A percentile compares a stretch with the other conserved stretches of the same genome.
Evolutionary conservation across 768 basidiomycete genomes (phyloP).

Genomic region (Panus rudis): DNA sequence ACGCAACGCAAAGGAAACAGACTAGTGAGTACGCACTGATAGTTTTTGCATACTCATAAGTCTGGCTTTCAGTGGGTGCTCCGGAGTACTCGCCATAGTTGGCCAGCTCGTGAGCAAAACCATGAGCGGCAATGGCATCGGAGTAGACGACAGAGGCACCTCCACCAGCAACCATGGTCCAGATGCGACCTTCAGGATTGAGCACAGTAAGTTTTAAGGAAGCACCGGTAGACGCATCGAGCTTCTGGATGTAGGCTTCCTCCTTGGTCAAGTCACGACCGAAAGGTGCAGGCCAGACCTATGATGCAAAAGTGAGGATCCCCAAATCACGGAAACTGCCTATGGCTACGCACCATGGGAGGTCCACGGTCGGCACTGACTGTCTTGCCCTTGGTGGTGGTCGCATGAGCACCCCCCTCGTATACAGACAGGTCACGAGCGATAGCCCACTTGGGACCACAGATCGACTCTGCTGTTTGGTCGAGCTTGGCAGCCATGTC

Average conservation of each 20-base stretch:
- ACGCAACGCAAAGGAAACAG: too few species aligned
- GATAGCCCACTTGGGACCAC: constrained; percentile 98
- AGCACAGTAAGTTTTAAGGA: constrained; percentile 97
- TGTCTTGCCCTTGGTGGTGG: constrained; percentile 36
- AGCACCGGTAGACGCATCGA: constrained; percentile 95
- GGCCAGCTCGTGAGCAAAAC: constrained; percentile 94
- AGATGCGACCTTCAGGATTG: constrained; percentile 90
- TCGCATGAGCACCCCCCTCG: constrained; percentile 40
- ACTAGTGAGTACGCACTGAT: constrained; percentile 75
- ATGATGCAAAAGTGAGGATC: background rate
- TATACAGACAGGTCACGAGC: constrained; percentile 84
- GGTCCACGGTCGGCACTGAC: constrained; percentile 90
- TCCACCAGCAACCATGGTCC: constrained; percentile 99
- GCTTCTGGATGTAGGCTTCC: constrained; percentile 98
- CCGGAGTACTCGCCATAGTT: constrained; percentile 99
- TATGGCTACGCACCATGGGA: constrained; percentile 63
- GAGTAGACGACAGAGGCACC: constrained; percentile 68
- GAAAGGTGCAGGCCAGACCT: constrained; percentile 89
- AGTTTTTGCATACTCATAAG: constrained; percentile 99
- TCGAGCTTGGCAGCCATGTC: constrained; percentile 99
- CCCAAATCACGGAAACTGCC: background rate
- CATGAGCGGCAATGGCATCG: constrained; percentile 84
- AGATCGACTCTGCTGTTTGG: constrained; percentile 97
- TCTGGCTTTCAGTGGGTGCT: constrained; percentile 96
- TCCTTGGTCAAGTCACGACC: constrained; percentile 97